phyloP scores from a whole-genome alignment of 148 eudicot genomes.

The Simmondsia chinensis region DNA sequence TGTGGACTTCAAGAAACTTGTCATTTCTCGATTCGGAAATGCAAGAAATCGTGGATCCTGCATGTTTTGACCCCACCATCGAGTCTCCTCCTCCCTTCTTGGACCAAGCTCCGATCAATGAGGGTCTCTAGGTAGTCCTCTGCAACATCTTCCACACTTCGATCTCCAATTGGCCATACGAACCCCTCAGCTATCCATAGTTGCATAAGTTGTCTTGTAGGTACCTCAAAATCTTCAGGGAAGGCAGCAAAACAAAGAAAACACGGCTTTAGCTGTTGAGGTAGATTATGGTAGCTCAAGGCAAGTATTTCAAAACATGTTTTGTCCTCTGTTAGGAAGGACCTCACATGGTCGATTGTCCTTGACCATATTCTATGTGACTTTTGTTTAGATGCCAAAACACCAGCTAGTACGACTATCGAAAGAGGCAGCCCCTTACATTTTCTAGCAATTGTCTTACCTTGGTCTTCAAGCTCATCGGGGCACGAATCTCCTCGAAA shows the following conservation, averaged over 20 bases:
- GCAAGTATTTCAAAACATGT: conserved; percentile 10
- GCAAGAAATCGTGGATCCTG: conserved; percentile 13
- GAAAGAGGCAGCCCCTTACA: conserved; percentile 33
- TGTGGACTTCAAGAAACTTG: conserved; percentile 5
- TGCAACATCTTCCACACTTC: conserved; percentile 19
- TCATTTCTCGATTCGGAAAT: conserved; percentile 4
- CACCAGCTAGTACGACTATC: conserved; percentile 27
- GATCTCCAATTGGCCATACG: conserved; percentile 8
- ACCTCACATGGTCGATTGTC: conserved; percentile 15
- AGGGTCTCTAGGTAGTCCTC: conserved; percentile 9
- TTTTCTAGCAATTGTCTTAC: conserved; percentile 8
- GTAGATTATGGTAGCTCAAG: conserved; percentile 23
- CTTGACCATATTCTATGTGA: conserved; percentile 13
- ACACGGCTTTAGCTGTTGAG: conserved; percentile 23
- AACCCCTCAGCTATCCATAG: conserved; percentile 35
- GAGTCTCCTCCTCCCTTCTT: conserved; percentile 10
- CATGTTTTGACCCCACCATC: conserved; percentile 17
- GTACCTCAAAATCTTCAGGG: conserved; percentile 20
- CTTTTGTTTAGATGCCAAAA: conserved; percentile 12
- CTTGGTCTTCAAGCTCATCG: conserved; percentile 3
- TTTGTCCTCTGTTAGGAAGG: conserved; percentile 5
- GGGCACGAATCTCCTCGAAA: conserved; percentile 16
- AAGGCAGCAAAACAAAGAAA: conserved; percentile 22
- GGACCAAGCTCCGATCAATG: conserved; percentile 14
- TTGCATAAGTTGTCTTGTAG: conserved; percentile 15